Evolutionary conservation across 371 early-diverging fungal genomes (phyloP), one percentile per base, ranked within the genome.

Genomic region (Zychaea mexicana): DNA sequence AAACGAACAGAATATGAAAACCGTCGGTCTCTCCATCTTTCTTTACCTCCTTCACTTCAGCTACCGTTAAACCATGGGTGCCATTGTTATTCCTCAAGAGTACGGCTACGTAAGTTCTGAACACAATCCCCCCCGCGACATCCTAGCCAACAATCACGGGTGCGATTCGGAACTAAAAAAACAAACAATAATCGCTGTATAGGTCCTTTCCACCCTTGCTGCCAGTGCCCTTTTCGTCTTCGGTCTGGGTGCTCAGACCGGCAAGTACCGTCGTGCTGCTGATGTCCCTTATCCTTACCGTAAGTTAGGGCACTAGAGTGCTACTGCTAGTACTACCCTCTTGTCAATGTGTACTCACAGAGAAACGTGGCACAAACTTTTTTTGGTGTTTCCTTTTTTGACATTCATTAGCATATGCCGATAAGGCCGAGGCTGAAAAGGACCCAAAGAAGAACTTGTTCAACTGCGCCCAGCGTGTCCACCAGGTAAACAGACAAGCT

Each of bases 401-500:
- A n/a, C n/a, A n/a, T n/a, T n/a, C n/a, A n/a, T n/a, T 52, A 81
- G 79, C 82, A 54, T 88, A 90, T 62, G 89, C 86, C 46, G 83
- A 83, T 7, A 73, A 74, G 33, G 67, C 70, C 4, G 90, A 86
- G 39, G 82, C 84, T 52, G 84, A 85, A 56, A 77, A 77, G 55
- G 83, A 85, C 61, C 68, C 61, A 19, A 79, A 80, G 69, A 88
- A 88, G 68, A 60, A 78, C 62, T 52, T 83, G 42, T 88, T 88
- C 77, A 87, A 88, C 79, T 88, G 90, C 74, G 73, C 79, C 60
- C 90, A 90, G 63, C 84, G 90, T 39, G 88, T 85, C 22, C 90
- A 90, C 74, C 90, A 87, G 59, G 65, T 65, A 65, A 52, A n/a
- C 7, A n/a, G n/a, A n/a, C n/a, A n/a, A n/a, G n/a, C n/a, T n/a